A percentile compares a stretch with the other conserved stretches of the same genome.
Conservation (phyloP, 2,329 filamentous ascomycete genomes). For the Microsporum audouinii region DNA sequence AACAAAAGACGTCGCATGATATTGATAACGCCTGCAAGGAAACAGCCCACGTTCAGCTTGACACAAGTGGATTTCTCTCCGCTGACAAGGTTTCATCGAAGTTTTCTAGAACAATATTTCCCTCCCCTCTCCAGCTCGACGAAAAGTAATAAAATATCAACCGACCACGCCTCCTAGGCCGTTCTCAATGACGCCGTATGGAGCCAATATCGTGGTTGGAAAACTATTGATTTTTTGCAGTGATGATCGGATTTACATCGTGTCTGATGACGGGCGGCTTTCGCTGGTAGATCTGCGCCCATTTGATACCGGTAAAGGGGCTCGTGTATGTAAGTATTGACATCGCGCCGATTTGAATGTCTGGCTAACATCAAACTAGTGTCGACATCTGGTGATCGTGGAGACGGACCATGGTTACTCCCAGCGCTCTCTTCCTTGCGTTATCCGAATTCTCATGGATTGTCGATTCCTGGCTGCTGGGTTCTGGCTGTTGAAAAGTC, state of each 20-base stretch:
- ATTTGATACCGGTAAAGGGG: not conserved
- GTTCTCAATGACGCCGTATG: not conserved
- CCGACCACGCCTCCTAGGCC: not conserved
- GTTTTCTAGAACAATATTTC: not conserved
- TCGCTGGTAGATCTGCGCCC: not conserved
- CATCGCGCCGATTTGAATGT: not conserved
- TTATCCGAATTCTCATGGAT: not conserved
- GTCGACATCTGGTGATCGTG: not conserved
- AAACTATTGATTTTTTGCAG: constrained; percentile 1
- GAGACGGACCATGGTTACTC: not conserved
- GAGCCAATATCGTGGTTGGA: not conserved
- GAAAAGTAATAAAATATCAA: not conserved
- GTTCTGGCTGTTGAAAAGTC: not conserved
- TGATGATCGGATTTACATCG: not conserved
- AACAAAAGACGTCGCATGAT: not conserved
- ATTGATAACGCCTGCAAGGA: not conserved
- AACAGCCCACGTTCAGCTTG: not conserved
- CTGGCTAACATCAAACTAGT: not conserved
- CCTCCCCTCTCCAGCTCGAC: not conserved
- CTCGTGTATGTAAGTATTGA: not conserved
- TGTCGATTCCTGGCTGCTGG: not conserved
- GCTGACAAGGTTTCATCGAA: constrained; percentile 1
- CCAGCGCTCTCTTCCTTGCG: not conserved
- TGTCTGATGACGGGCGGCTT: not conserved
- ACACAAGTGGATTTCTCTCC: not conserved